phyloP scores from a whole-genome alignment of 2,329 filamentous ascomycete species.

The Trichoderma atroviride region DNA sequence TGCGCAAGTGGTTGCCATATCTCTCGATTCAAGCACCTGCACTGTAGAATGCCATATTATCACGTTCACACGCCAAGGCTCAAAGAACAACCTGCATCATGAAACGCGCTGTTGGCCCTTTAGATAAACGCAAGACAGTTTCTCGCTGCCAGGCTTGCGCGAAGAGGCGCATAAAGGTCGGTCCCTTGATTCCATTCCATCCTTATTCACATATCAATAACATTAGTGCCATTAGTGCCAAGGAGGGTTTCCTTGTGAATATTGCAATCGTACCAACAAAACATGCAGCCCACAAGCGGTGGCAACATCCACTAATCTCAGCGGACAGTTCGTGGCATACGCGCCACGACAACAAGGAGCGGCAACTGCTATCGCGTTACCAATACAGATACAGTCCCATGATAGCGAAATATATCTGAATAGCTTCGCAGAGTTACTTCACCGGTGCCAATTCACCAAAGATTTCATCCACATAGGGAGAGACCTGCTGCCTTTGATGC shows the following conservation, averaged over 20 bases:
- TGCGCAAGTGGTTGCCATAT: not conserved
- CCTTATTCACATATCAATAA: not conserved
- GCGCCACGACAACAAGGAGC: not conserved
- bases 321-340: constrained; percentile 27
- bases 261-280: constrained; percentile 35
- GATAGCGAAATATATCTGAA: constrained; percentile 23
- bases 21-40: not conserved
- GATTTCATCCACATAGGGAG: constrained; percentile 18
- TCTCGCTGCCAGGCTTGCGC: constrained; percentile 36
- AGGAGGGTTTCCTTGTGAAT: constrained; percentile 33
- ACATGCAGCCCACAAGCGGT: constrained; percentile 29
- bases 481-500: constrained; percentile 31
- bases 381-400: not conserved
- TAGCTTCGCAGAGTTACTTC: constrained; percentile 30
- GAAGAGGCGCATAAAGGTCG: constrained; percentile 35
- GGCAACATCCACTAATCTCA: fast-evolving
- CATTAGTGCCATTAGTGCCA: constrained; percentile 30
- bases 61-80: too few relatives aligned
- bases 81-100: not conserved
- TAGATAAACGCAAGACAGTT: constrained; percentile 34
- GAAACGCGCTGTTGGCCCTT: constrained; percentile 32
- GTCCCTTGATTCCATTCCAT: not conserved
- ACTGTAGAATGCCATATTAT: not conserved
- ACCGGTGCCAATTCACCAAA: constrained; percentile 30
- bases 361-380: not conserved